A percentile compares a stretch with the other conserved stretches of the same genome.
phyloP scores from a whole-genome alignment of 768 basidiomycete species.

The Trametes cinnabarina region DNA sequence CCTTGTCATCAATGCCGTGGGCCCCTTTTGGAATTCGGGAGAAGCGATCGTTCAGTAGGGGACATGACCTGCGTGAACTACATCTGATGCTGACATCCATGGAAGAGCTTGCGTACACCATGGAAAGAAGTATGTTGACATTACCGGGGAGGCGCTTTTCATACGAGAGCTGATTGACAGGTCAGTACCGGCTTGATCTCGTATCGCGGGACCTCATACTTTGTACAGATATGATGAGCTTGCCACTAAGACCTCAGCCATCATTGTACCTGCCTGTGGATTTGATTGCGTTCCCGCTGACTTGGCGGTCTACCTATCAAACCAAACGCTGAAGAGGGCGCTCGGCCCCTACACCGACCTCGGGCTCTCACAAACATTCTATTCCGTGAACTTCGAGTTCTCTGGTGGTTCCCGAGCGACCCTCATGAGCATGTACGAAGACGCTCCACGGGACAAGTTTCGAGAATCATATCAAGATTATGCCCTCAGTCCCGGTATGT shows the following conservation, averaged over 20 bases:
- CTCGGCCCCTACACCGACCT: conserved; percentile 37
- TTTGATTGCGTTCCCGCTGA: conserved; percentile 81
- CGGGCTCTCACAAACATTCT: conserved; percentile 57
- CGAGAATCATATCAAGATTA: conserved; percentile 35
- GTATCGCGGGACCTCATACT: neutral
- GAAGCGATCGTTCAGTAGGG: conserved; percentile 67
- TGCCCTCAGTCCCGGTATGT: conserved; percentile 44
- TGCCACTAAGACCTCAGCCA: conserved; percentile 66
- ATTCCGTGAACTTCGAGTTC: conserved; percentile 44
- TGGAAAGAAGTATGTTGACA: conserved; percentile 82
- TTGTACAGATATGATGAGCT: conserved; percentile 61
- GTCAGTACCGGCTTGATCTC: conserved; percentile 36
- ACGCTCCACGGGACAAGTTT: conserved; percentile 33
- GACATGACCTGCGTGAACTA: neutral
- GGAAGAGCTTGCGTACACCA: conserved; percentile 68
- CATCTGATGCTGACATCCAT: neutral
- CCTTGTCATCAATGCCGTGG: conserved; percentile 76
- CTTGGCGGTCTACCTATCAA: conserved; percentile 61
- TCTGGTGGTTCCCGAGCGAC: conserved; percentile 64
- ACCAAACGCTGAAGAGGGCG: conserved; percentile 59
- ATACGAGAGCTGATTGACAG: conserved; percentile 57
- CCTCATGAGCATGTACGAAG: conserved; percentile 31
- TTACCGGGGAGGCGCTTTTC: conserved; percentile 74
- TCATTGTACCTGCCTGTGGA: conserved; percentile 81
- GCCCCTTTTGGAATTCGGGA: conserved; percentile 72